Percentiles rank a stretch among this genome's conserved stretches.
phyloP scores from a whole-genome alignment of 768 basidiomycete species.

The Leccinum disarticulatum region DNA sequence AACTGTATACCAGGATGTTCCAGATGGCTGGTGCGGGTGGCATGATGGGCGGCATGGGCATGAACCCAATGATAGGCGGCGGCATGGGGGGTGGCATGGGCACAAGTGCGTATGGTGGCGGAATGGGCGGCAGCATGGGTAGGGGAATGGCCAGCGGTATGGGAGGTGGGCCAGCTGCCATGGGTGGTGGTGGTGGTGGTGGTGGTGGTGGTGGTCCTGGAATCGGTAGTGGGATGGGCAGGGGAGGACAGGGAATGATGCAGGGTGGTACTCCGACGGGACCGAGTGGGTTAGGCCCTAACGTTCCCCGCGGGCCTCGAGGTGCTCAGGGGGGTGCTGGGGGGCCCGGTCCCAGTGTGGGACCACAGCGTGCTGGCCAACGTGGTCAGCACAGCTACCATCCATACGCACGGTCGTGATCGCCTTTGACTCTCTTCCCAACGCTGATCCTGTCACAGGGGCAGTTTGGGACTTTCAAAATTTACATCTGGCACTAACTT shows the following conservation, averaged over 20 bases:
- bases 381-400: constrained; percentile 82
- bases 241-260: constrained; percentile 37
- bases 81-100: constrained; percentile 35
- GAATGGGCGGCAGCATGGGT: constrained; percentile 32
- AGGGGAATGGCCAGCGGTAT: constrained; percentile 38
- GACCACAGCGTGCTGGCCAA: constrained; percentile 69
- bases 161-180: constrained; percentile 37
- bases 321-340: constrained; percentile 56
- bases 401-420: constrained; percentile 69
- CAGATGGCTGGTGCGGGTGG: constrained; percentile 67
- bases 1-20: constrained; percentile 95
- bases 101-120: constrained; percentile 36
- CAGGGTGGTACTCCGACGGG: constrained; percentile 34
- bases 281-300: constrained; percentile 48
- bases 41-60: constrained; percentile 44
- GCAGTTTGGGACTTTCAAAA: constrained; percentile 10
- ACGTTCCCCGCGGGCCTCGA: constrained; percentile 66
- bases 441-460: neutral
- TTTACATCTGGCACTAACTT: constrained; percentile 8
- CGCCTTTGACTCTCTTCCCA: neutral
- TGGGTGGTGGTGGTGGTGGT: constrained; percentile 41
- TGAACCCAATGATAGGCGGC: constrained; percentile 36
- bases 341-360: constrained; percentile 53
- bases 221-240: constrained; percentile 42
- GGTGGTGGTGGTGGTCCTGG: constrained; percentile 40